A percentile compares a stretch with the other conserved stretches of the same genome.
Evolutionary conservation across 2,329 filamentous ascomycete genomes (phyloP).

Genomic region (Fusarium sp.): DNA sequence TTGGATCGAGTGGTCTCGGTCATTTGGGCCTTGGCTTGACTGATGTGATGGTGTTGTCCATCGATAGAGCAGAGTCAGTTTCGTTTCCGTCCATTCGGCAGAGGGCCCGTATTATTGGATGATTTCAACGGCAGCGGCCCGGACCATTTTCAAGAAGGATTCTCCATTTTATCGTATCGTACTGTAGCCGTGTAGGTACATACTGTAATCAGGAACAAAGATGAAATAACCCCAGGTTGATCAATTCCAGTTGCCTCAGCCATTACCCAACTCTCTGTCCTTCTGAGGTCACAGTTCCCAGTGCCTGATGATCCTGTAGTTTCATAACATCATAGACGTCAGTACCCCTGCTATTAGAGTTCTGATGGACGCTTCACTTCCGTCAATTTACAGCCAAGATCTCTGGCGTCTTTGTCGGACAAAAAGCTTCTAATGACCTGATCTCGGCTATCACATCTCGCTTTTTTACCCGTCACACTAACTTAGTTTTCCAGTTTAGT

Average conservation of each 20-base stretch:
- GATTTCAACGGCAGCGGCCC: conserved; percentile 32
- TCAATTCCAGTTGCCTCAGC: conserved; percentile 32
- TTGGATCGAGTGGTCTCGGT: conserved; percentile 15
- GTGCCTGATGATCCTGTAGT: conserved; percentile 38
- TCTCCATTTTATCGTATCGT: background rate
- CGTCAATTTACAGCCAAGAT: conserved; percentile 3
- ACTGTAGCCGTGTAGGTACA: background rate
- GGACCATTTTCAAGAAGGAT: conserved; percentile 17
- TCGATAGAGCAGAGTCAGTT: conserved; percentile 2
- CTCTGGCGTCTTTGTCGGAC: conserved; percentile 13
- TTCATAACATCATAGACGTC: conserved; percentile 22
- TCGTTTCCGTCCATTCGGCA: conserved; percentile 13
- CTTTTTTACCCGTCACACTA: conserved; percentile 22
- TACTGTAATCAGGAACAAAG: background rate
- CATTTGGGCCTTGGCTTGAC: conserved; percentile 9
- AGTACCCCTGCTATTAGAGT: conserved; percentile 24
- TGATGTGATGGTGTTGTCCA: conserved; percentile 9
- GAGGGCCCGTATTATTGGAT: conserved; percentile 23
- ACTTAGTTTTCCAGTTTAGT: background rate
- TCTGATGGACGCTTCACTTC: background rate
- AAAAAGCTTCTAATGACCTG: conserved; percentile 9
- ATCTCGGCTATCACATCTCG: conserved; percentile 34
- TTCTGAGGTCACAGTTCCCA: conserved; percentile 36
- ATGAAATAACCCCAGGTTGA: conserved; percentile 18
- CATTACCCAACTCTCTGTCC: conserved; percentile 1